Conservation (phyloP, 805 yeast species). For the Tetrapisispora nanseiensis region DNA sequence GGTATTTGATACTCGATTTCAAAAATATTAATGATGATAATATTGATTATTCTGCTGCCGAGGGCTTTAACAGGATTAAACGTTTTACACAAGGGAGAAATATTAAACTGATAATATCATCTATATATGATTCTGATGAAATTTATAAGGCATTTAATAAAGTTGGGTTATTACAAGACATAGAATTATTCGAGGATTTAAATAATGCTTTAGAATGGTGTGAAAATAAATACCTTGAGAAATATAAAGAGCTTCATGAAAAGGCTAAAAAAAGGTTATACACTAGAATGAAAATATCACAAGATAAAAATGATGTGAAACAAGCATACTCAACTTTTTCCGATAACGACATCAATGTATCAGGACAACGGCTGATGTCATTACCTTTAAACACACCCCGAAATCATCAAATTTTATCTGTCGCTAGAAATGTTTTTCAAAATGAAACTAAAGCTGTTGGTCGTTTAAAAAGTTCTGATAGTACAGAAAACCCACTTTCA, state of each 20-base stretch:
- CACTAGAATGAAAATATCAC: neutral
- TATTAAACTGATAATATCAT: conserved; percentile 67
- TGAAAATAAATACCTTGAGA: conserved; percentile 70
- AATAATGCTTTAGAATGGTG: conserved; percentile 94
- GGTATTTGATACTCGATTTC: conserved; percentile 77
- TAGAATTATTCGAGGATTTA: conserved; percentile 59
- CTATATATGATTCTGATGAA: conserved; percentile 57
- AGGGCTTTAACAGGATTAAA: conserved; percentile 81
- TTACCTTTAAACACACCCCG: conserved; percentile 33
- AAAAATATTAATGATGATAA: conserved; percentile 58
- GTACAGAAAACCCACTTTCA: conserved; percentile 17
- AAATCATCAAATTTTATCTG: conserved; percentile 32
- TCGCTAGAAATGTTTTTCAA: conserved; percentile 29
- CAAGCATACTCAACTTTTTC: neutral
- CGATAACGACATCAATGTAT: neutral
- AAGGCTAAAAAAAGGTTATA: conserved; percentile 7
- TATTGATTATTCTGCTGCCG: conserved; percentile 92
- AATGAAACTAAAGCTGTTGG: conserved; percentile 23
- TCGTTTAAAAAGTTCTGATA: conserved; percentile 11
- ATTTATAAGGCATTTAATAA: conserved; percentile 67
- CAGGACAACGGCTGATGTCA: conserved; percentile 9
- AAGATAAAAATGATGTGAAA: neutral
- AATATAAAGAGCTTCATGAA: conserved; percentile 30
- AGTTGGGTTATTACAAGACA: conserved; percentile 65
- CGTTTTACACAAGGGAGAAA: conserved; percentile 61